Percentiles rank a stretch among this genome's conserved stretches.
phyloP scores from a whole-genome alignment of 208 protist species.

The Leishmania gerbilli region DNA sequence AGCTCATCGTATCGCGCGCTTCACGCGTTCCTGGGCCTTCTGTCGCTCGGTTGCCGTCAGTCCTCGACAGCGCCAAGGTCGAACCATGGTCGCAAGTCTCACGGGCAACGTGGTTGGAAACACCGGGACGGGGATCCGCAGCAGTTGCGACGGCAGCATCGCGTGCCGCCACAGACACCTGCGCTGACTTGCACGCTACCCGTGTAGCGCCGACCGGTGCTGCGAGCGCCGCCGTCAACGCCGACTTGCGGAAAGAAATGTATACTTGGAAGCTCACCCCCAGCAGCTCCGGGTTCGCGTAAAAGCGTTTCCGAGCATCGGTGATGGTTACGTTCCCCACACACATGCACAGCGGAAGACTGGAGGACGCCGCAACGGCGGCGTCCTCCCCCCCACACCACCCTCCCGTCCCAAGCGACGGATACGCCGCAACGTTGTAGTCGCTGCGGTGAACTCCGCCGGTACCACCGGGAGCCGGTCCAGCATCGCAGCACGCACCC shows the following conservation, averaged over 20 bases:
- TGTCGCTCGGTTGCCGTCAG: neutral
- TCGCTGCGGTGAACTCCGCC: neutral
- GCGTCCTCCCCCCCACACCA: neutral
- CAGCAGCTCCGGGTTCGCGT: neutral
- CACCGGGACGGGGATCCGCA: neutral
- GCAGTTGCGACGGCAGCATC: neutral
- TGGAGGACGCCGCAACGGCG: neutral
- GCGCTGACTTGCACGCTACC: neutral
- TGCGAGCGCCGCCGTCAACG: neutral
- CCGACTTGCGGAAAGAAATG: neutral
- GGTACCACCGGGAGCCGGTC: neutral
- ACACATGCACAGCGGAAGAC: neutral
- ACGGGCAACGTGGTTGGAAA: no score
- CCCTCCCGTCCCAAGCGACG: neutral
- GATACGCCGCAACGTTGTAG: neutral
- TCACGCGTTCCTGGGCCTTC: neutral
- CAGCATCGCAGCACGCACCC: neutral
- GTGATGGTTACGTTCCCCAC: neutral
- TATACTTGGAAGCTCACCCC: constrained; percentile 1
- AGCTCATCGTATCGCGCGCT: neutral
- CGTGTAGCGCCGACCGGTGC: neutral
- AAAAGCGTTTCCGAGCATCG: neutral
- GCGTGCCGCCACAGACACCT: neutral
- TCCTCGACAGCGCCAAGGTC: neutral
- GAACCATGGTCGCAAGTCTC: no score